Percentiles rank a stretch among this genome's conserved stretches.
Evolutionary conservation across 352 stramenopile species (phyloP).

Genomic region (Sclerospora graminicola): DNA sequence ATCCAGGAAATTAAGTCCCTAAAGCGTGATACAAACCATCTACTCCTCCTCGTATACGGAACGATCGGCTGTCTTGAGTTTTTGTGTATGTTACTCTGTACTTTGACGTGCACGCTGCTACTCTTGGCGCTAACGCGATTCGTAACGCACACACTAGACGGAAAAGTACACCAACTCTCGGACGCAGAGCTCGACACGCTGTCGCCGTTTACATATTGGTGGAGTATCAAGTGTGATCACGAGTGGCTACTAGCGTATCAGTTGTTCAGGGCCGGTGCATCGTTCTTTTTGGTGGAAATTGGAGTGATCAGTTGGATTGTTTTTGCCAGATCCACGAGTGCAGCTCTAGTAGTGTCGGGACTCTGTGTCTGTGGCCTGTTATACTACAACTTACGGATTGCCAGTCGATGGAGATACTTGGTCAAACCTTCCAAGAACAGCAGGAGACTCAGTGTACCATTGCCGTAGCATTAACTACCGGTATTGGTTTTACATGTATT

Average conservation of each 20-base stretch:
- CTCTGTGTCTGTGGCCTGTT: slow-evolving; percentile 36
- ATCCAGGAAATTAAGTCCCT: slow-evolving; percentile 60
- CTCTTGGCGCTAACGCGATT: slow-evolving; percentile 67
- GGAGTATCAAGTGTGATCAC: slow-evolving; percentile 51
- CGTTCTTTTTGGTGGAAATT: slow-evolving; percentile 54
- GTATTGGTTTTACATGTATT: too few species aligned
- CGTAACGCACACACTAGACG: slow-evolving; percentile 71
- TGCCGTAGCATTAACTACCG: slow-evolving; percentile 3
- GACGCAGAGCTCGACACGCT: slow-evolving; percentile 47
- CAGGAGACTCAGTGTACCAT: slow-evolving; percentile 12
- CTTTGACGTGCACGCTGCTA: slow-evolving; percentile 58
- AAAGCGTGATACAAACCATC: slow-evolving; percentile 25
- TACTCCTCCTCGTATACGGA: slow-evolving; percentile 55
- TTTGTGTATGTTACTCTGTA: slow-evolving; percentile 65
- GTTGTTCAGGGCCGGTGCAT: slow-evolving; percentile 47
- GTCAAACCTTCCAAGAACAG: slow-evolving; percentile 39
- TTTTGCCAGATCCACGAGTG: slow-evolving; percentile 33
- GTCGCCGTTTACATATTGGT: slow-evolving; percentile 65
- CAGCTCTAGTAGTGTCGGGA: slow-evolving; percentile 35
- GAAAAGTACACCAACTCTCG: slow-evolving; percentile 41
- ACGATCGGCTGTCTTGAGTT: slow-evolving; percentile 49
- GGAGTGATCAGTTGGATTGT: slow-evolving; percentile 51
- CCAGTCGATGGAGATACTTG: slow-evolving; percentile 63
- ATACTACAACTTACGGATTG: slow-evolving; percentile 58
- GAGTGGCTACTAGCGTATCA: slow-evolving; percentile 68